phyloP scores from a whole-genome alignment of 768 basidiomycete species.

The Mycena alexandri region DNA sequence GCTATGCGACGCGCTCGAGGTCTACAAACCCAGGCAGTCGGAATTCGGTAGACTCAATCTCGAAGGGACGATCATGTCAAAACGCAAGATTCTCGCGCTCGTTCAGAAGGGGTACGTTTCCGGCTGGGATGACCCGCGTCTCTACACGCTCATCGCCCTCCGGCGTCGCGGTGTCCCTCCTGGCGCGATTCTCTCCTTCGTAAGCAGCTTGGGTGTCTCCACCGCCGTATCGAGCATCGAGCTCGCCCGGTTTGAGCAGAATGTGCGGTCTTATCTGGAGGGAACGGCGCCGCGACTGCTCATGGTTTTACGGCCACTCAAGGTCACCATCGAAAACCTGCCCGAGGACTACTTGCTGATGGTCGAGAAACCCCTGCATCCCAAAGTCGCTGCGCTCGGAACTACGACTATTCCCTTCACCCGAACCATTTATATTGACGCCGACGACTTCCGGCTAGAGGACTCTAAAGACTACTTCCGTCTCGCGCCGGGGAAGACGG shows the following conservation, averaged over 20 bases:
- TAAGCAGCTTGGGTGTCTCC: slow-evolving; percentile 94
- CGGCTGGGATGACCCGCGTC: slow-evolving; percentile 97
- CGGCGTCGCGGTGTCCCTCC: slow-evolving; percentile 97
- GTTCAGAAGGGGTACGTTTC: slow-evolving; percentile 87
- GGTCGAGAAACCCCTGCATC: slow-evolving; percentile 93
- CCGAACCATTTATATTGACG: slow-evolving; percentile 90
- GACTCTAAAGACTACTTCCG: slow-evolving; percentile 98
- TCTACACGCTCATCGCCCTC: slow-evolving; percentile 96
- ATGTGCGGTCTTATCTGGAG: slow-evolving; percentile 91
- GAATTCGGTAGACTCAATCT: slow-evolving; percentile 95
- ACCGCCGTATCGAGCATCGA: slow-evolving; percentile 87
- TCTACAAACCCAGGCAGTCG: slow-evolving; percentile 97
- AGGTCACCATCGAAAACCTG: slow-evolving; percentile 92
- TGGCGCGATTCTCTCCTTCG: slow-evolving; percentile 93
- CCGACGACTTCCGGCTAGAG: slow-evolving; percentile 91
- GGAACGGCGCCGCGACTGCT: slow-evolving; percentile 87
- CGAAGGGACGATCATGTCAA: slow-evolving; percentile 96
- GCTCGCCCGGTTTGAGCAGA: slow-evolving; percentile 89
- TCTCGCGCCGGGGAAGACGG: slow-evolving; percentile 96
- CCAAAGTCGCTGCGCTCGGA: slow-evolving; percentile 92
- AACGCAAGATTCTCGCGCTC: slow-evolving; percentile 92
- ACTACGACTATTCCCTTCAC: slow-evolving; percentile 87
- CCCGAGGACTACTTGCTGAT: slow-evolving; percentile 85
- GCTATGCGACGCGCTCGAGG: slow-evolving; percentile 97
- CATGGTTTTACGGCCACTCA: slow-evolving; percentile 92